phyloP scores from a whole-genome alignment of 2,329 filamentous ascomycete genomes.

The Colletotrichum graminicola region DNA sequence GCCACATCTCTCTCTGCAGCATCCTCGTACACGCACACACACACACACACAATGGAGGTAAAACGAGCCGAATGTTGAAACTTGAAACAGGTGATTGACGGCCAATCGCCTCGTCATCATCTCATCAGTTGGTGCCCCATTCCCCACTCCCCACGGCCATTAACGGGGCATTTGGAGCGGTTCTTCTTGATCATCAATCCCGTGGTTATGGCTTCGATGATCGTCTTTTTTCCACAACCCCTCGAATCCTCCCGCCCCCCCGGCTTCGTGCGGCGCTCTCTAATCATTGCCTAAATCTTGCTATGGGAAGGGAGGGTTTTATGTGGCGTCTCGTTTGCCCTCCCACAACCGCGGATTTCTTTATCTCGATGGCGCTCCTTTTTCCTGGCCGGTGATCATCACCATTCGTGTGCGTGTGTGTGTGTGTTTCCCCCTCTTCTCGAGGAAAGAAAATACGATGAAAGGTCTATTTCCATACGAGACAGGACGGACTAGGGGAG shows the following conservation, averaged over 20 bases:
- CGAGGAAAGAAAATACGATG: neutral
- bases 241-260: neutral
- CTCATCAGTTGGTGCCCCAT: constrained; percentile 1
- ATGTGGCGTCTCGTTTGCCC: constrained; percentile 13
- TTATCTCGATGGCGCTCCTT: neutral
- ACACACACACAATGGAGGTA: neutral
- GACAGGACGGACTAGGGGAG: constrained; percentile 8
- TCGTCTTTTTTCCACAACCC: constrained; percentile 16
- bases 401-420: neutral
- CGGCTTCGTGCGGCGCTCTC: no score
- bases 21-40: neutral
- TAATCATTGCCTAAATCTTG: neutral
- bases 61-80: neutral
- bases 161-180: neutral
- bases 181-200: neutral
- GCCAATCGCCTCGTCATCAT: constrained; percentile 10
- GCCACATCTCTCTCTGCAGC: neutral
- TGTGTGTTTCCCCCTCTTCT: neutral
- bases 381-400: constrained; percentile 1
- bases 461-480: constrained; percentile 5
- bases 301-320: neutral
- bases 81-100: neutral
- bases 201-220: constrained; percentile 27
- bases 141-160: neutral
- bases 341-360: neutral